phyloP scores from a whole-genome alignment of 2,329 filamentous ascomycete genomes.

The Diaporthe australafricana region DNA sequence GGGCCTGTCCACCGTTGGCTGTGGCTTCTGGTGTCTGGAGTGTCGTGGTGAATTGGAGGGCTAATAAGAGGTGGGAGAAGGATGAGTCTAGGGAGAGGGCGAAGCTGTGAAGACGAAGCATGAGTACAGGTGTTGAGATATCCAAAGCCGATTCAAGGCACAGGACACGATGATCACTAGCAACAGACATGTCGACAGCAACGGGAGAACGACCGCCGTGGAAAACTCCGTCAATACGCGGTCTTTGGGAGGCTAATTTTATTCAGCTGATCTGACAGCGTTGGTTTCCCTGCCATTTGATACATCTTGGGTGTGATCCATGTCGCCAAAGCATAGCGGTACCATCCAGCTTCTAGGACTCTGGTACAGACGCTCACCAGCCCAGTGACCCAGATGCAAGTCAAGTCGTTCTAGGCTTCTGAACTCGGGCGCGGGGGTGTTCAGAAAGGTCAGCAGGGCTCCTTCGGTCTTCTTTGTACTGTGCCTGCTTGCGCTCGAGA shows the following conservation, averaged over 20 bases:
- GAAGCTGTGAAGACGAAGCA: slow-evolving; percentile 50
- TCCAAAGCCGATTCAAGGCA: not conserved
- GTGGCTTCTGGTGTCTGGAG: slow-evolving; percentile 76
- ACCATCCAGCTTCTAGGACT: too few species aligned
- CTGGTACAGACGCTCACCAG: not conserved
- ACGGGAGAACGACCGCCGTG: not conserved
- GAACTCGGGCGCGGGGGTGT: not conserved
- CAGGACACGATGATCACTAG: too few species aligned
- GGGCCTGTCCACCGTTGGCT: slow-evolving; percentile 80
- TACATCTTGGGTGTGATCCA: not conserved
- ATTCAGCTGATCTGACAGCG: not conserved
- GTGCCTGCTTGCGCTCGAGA: not conserved
- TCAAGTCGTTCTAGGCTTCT: not conserved
- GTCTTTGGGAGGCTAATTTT: not conserved
- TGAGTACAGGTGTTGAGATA: too few species aligned
- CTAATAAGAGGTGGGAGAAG: slow-evolving; percentile 77
- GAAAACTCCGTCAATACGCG: too few species aligned
- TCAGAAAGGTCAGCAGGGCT: not conserved
- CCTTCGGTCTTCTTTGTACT: too few species aligned
- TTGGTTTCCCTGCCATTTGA: not conserved
- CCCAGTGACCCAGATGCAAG: not conserved
- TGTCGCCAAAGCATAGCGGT: not conserved
- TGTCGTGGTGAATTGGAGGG: slow-evolving; percentile 77
- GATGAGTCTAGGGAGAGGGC: slow-evolving; percentile 61
- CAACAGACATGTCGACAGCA: not conserved